Percentiles rank a stretch among this genome's conserved stretches.
Evolutionary conservation across 1,139 yeast genomes (phyloP).

Genomic region (Magnusiomyces suaveolens): DNA sequence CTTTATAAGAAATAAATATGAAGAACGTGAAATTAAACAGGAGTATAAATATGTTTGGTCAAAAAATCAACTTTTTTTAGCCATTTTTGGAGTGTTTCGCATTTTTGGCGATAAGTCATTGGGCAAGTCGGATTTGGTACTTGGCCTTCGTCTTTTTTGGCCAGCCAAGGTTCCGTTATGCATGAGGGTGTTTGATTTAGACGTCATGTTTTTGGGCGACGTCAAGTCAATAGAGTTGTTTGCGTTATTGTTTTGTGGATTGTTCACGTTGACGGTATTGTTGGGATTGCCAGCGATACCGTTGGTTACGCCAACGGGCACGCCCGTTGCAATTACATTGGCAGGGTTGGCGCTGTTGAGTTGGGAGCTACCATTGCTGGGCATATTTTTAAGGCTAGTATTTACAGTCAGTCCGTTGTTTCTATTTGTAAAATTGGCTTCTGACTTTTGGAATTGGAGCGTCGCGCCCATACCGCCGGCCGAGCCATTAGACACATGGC

Average conservation of each 20-base stretch:
- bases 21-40: too few species aligned
- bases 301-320: too few species aligned
- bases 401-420: too few species aligned
- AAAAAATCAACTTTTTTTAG: not conserved
- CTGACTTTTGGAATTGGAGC: not conserved
- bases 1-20: too few species aligned
- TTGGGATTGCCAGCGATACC: not conserved
- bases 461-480: not conserved
- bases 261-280: not conserved
- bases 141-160: not conserved
- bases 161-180: not conserved
- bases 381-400: too few species aligned
- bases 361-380: too few species aligned
- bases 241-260: not conserved
- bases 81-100: not conserved
- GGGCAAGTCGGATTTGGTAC: not conserved
- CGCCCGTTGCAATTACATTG: too few species aligned
- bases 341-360: not conserved
- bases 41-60: too few species aligned
- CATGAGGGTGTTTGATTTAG: not conserved
- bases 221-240: not conserved
- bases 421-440: conserved; percentile 8
- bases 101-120: not conserved
- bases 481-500: not conserved
- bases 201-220: not conserved